These are phyloP conservation scores for Mallotus japonicus DNA, from an alignment of 441 rosid species.

Conservation along the genomic window DNA sequence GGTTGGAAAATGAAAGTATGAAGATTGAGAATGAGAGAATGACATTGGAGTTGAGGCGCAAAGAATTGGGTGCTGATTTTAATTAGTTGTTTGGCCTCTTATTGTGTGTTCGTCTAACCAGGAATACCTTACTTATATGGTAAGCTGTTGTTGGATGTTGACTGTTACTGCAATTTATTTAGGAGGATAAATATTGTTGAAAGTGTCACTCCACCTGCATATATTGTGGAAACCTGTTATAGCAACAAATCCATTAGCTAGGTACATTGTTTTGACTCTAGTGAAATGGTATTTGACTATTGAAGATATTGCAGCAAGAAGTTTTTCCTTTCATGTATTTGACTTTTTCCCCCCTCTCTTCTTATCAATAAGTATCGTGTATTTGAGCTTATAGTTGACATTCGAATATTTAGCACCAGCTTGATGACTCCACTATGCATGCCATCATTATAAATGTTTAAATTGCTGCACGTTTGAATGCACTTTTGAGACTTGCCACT, in stretches of 20 bases:
- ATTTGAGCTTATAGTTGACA: constrained; percentile 6
- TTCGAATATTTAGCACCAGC: constrained; percentile 10
- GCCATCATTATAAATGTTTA: background rate
- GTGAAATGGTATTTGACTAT: constrained; percentile 21
- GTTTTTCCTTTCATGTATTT: no score
- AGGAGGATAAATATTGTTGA: constrained; percentile 13
- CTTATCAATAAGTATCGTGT: constrained; percentile 24
- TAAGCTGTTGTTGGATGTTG: constrained; percentile 25
- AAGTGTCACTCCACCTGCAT: constrained; percentile 23
- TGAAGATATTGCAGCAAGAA: no score
- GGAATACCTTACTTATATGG: constrained; percentile 16
- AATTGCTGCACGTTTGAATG: background rate
- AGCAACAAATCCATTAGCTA: constrained; percentile 14
- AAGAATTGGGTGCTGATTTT: constrained; percentile 48
- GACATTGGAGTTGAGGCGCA: constrained; percentile 65
- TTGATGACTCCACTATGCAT: constrained; percentile 7
- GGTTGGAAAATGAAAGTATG: constrained; percentile 82
- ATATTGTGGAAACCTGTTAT: constrained; percentile 29
- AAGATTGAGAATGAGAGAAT: constrained; percentile 79
- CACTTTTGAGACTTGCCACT: background rate
- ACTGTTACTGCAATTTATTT: constrained; percentile 16
- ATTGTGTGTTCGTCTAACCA: no score
- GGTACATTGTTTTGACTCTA: constrained; percentile 19
- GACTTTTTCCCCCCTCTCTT: no score
- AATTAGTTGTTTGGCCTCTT: constrained; percentile 16